Evolutionary conservation across 2,329 filamentous ascomycete species (phyloP).

Genomic region (Chaetomium sp.): DNA sequence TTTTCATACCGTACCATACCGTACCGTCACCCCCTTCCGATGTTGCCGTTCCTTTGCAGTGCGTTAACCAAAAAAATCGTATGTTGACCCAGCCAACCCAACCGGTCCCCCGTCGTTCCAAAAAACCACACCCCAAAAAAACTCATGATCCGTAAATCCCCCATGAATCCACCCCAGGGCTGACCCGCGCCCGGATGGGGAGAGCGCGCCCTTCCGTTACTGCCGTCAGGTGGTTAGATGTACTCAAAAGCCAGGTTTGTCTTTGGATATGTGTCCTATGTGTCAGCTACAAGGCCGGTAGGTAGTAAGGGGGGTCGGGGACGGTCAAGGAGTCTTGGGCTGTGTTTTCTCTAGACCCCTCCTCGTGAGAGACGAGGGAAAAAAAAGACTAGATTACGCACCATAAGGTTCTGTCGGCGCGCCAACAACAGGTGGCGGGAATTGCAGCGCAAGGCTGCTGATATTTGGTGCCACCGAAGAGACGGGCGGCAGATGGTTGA

Average conservation of each 20-base stretch:
- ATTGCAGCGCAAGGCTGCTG: constrained; percentile 16
- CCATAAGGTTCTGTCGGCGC: constrained; percentile 15
- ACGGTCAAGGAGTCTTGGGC: too few relatives aligned
- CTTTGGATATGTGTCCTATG: background rate
- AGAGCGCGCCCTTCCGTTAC: background rate
- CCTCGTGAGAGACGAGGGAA: background rate
- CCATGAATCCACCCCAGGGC: background rate
- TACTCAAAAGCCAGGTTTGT: constrained; percentile 7
- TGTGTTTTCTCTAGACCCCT: too few relatives aligned
- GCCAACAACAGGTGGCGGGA: constrained; percentile 13
- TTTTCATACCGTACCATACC: too few relatives aligned
- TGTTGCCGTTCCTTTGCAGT: too few relatives aligned
- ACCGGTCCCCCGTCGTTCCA: background rate
- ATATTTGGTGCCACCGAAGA: constrained; percentile 13
- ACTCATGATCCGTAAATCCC: background rate
- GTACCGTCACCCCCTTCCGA: too few relatives aligned
- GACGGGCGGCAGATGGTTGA: constrained; percentile 21
- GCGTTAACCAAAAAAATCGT: too few relatives aligned
- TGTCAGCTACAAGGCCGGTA: constrained; percentile 14
- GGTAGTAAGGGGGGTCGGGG: constrained; percentile 8
- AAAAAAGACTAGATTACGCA: constrained; percentile 9
- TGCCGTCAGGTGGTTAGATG: background rate
- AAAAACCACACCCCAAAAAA: background rate
- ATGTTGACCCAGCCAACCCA: too few relatives aligned
- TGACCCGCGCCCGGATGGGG: background rate